Conservation (phyloP, 352 stramenopile genomes). For the Globisporangium echinulatum region DNA sequence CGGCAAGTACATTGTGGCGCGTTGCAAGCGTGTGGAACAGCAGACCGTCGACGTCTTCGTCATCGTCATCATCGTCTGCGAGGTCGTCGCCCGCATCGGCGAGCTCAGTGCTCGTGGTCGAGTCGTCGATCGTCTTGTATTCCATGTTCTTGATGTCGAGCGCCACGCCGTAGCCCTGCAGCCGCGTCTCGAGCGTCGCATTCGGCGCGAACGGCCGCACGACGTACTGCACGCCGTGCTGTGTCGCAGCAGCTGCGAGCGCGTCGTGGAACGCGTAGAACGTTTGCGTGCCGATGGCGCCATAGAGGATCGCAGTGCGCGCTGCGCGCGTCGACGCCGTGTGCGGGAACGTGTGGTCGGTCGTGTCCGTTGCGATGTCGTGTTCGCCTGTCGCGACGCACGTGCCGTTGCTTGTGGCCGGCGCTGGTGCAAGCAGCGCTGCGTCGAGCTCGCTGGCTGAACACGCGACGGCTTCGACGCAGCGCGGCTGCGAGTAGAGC, state of each 20-base stretch:
- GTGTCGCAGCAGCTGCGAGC: constrained; percentile 49
- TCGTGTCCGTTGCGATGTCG: constrained; percentile 44
- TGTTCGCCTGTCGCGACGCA: constrained; percentile 63
- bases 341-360: constrained; percentile 73
- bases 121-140: constrained; percentile 95
- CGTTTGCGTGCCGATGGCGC: constrained; percentile 52
- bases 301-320: constrained; percentile 78
- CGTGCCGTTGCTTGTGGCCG: constrained; percentile 20
- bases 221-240: constrained; percentile 72
- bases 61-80: constrained; percentile 16
- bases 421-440: constrained; percentile 12
- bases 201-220: constrained; percentile 72
- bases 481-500: constrained; percentile 60
- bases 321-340: constrained; percentile 14
- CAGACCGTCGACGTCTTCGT: constrained; percentile 33
- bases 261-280: constrained; percentile 71
- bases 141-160: constrained; percentile 97
- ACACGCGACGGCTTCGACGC: constrained; percentile 60
- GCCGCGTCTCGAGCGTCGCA: constrained; percentile 56
- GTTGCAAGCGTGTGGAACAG: constrained; percentile 52
- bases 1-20: constrained; percentile 33
- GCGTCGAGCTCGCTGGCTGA: constrained; percentile 37
- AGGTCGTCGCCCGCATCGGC: constrained; percentile 15
- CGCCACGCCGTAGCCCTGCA: constrained; percentile 90
- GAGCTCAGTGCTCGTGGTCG: constrained; percentile 44